Evolutionary conservation across 2,329 filamentous ascomycete species (phyloP), one percentile per base, ranked within the genome.

Genomic region (Spiromastix sp.): DNA sequence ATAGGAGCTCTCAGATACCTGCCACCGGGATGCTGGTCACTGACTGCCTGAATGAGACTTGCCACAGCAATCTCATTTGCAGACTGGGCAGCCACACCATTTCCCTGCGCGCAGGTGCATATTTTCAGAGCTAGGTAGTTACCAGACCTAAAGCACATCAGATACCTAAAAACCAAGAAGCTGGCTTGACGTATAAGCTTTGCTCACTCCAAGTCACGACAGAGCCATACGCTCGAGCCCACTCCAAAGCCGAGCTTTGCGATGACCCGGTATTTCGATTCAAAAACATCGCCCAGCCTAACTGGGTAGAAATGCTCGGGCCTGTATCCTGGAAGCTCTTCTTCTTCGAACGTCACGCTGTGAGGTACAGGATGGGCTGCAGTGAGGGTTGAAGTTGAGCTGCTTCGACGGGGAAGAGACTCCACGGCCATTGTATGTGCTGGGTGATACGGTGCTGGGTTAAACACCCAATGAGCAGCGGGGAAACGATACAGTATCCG

Each of bases 161-260:
- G 21, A 24, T 24, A 24, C 21, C 21, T 24, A n/a, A 24, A 24
- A 7, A 7, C 21, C 7, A 24, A n/a, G 21, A n/a, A 24, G 21
- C 21, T 24, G n/a, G 21, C 21, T 24, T 7, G 21, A 24, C n/a
- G 21, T 24, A 7, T 24, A n/a, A n/a, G 7, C 21, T 7, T 24
- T n/a, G 6, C 29, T 31, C 29, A 31, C 29, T 31, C 29, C 16
- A 31, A 31, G 18, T 31, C 29, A 4, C 29, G 6, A n/a, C 58
- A 60, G 10, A 67, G 52, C 61, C 61, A 31, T 16, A 31, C 29
- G 11, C 12, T 31, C 13, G 29, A 31, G 7, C 12, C 13, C 12
- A 31, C 29, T 17, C 29, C 29, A 17, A 31, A 31, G 4, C 29
- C 29, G 5, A 31, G 29, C 13, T 31, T 31, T 17, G 12, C 29